Conservation (phyloP, 2,329 filamentous ascomycete species). For the Colletotrichum melonis region DNA sequence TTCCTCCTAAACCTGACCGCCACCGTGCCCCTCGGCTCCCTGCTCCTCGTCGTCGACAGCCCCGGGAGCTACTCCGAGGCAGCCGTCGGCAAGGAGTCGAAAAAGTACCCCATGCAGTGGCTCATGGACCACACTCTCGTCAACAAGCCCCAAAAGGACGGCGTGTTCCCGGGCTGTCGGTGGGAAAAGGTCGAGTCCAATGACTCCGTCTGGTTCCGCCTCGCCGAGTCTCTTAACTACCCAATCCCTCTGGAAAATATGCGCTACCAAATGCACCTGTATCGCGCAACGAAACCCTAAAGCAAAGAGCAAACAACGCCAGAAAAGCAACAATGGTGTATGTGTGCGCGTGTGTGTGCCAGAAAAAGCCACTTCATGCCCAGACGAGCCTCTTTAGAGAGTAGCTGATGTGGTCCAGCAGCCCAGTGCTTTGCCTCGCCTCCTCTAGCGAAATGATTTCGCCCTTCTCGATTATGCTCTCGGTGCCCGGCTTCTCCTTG, state of each 20-base stretch:
- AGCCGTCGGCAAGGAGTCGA: conserved; percentile 70
- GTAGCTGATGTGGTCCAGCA: conserved; percentile 89
- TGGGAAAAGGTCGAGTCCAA: conserved; percentile 84
- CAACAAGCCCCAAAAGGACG: conserved; percentile 45
- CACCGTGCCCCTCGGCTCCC: conserved; percentile 65
- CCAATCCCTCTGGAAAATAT: conserved; percentile 92
- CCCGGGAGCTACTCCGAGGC: conserved; percentile 93
- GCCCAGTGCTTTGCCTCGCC: conserved; percentile 86
- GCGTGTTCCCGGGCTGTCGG: conserved; percentile 44
- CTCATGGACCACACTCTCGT: conserved; percentile 86
- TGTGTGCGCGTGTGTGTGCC: background rate
- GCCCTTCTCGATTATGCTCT: conserved; percentile 63
- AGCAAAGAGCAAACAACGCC: conserved; percentile 1
- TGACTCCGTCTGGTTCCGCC: conserved; percentile 87
- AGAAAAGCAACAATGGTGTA: background rate
- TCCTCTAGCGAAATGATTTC: conserved; percentile 88
- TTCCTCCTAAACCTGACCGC: conserved; percentile 79
- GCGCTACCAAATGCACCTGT: conserved; percentile 93
- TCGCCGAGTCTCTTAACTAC: conserved; percentile 76
- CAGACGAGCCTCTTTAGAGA: conserved; percentile 95
- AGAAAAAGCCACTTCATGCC: conserved; percentile 56
- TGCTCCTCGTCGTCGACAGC: conserved; percentile 90
- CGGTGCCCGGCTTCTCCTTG: conserved; percentile 52
- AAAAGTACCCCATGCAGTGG: conserved; percentile 93
- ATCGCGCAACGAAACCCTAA: conserved; percentile 53